Conservation (phyloP, 441 rosid genomes). For the Melianthus villosus region DNA sequence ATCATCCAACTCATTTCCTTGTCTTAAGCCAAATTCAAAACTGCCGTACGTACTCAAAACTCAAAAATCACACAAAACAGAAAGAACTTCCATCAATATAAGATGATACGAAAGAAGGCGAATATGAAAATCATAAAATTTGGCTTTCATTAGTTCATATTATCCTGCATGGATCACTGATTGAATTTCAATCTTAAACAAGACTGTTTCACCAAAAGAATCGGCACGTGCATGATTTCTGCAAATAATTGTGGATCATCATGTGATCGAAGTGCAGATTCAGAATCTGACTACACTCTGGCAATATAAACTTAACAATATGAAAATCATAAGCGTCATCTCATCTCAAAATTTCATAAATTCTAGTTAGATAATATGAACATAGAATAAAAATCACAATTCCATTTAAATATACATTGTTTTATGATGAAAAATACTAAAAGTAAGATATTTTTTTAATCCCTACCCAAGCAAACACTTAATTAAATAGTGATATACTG, state of each 20-base stretch:
- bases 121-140: no score
- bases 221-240: conserved; percentile 68
- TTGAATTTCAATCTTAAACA: conserved; percentile 10
- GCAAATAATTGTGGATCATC: conserved; percentile 58
- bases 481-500: neutral
- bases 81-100: no score
- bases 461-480: conserved; percentile 59
- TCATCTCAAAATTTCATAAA: no score
- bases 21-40: no score
- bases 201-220: conserved; percentile 86
- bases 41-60: no score
- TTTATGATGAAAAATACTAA: conserved; percentile 60
- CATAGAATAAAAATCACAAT: conserved; percentile 56
- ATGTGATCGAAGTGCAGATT: conserved; percentile 43
- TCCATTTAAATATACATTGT: conserved; percentile 80
- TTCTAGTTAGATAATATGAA: conserved; percentile 49
- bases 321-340: no score
- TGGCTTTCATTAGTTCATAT: neutral
- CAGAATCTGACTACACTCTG: conserved; percentile 34
- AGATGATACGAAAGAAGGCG: no score
- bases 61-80: no score
- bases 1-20: no score
- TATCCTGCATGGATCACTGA: neutral
- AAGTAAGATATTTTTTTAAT: conserved; percentile 51
- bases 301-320: conserved; percentile 42